phyloP scores from a whole-genome alignment of 139 green algal genomes.

The Axilococcus clingmanii region DNA sequence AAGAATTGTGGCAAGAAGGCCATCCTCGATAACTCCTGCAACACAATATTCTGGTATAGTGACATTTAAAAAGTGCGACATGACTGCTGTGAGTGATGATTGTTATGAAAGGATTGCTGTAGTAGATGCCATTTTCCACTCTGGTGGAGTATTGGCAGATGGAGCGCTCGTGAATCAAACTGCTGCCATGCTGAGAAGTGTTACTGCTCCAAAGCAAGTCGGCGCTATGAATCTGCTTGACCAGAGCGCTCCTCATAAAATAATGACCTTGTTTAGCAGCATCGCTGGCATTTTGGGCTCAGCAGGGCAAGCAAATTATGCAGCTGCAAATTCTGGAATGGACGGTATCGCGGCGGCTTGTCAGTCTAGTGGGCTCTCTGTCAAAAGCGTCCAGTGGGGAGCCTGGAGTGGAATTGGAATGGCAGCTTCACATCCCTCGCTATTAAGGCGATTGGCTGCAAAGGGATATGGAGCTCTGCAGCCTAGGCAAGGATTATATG shows the following conservation, averaged over 20 bases:
- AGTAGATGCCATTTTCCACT: too few relatives aligned
- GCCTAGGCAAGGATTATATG: not conserved
- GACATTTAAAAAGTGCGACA: too few relatives aligned
- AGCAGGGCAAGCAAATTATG: conserved; percentile 44
- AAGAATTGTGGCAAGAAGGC: too few relatives aligned
- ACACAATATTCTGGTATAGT: too few relatives aligned
- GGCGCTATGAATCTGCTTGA: conserved; percentile 1
- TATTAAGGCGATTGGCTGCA: not conserved
- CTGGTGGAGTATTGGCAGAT: conserved; percentile 27
- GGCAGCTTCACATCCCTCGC: conserved; percentile 9
- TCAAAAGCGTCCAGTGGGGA: conserved; percentile 34
- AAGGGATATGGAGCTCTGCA: not conserved
- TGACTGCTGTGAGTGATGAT: too few relatives aligned
- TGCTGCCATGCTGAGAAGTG: conserved; percentile 11
- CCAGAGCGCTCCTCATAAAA: not conserved
- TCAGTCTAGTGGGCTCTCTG: not conserved
- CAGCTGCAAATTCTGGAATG: conserved; percentile 35
- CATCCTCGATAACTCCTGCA: too few relatives aligned
- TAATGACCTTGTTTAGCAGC: conserved; percentile 28
- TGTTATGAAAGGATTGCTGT: too few relatives aligned
- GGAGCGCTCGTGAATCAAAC: conserved; percentile 42
- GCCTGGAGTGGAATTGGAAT: conserved; percentile 40
- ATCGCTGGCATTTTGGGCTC: conserved; percentile 35
- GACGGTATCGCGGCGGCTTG: not conserved
- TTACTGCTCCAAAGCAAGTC: conserved; percentile 40